Evolutionary conservation across 1,284 basidiomycete genomes (phyloP).

Genomic region (Microbotryum silenes-acaulis): DNA sequence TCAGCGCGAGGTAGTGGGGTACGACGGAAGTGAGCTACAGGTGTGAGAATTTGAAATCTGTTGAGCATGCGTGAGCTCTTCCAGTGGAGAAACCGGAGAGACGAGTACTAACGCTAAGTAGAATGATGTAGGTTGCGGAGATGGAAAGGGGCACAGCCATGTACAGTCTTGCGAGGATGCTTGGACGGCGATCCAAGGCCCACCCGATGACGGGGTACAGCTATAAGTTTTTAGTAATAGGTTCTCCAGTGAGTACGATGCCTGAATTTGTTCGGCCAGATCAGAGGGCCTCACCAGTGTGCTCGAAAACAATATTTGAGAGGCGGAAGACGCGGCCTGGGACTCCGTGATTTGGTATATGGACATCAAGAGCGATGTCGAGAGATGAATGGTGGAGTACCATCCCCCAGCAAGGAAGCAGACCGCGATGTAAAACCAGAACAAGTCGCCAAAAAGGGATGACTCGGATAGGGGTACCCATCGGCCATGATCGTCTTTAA

Average conservation of each 20-base stretch:
- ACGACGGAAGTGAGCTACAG: conserved; percentile 8
- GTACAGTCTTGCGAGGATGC: conserved; percentile 9
- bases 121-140: neutral
- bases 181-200: conserved; percentile 8
- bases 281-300: conserved; percentile 7
- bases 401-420: conserved; percentile 22
- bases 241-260: neutral
- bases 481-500: neutral
- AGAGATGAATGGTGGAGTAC: conserved; percentile 24
- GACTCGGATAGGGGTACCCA: neutral
- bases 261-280: neutral
- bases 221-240: neutral
- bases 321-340: conserved; percentile 8
- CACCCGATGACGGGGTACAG: conserved; percentile 16
- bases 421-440: conserved; percentile 10
- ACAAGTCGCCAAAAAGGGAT: conserved; percentile 9
- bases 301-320: conserved; percentile 7
- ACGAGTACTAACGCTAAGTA: conserved; percentile 7
- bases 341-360: conserved; percentile 9
- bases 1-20: conserved; percentile 4
- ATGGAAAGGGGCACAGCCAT: conserved; percentile 6
- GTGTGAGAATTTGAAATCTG: too few species aligned
- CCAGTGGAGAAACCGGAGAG: neutral
- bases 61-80: neutral
- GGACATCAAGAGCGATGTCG: conserved; percentile 12